Percentiles rank a stretch among this genome's conserved stretches.
These are phyloP conservation scores for Penicillium angulare DNA, from an alignment of 495 filamentous ascomycete species.

Conservation along the genomic window DNA sequence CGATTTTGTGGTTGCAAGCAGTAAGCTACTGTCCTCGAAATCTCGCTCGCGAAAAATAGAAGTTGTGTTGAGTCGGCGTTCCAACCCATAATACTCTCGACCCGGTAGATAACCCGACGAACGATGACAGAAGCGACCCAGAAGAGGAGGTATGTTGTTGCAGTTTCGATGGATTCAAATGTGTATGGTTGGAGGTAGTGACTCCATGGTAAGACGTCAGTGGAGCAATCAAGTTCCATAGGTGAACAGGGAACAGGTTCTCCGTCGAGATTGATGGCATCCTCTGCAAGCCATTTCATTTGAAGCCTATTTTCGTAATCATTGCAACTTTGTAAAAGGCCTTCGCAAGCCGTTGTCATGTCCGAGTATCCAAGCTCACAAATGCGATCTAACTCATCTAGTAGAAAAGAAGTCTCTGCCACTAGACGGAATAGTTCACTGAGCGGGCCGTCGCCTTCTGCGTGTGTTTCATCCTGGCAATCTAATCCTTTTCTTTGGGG, in stretches of 20 bases:
- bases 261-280: background rate
- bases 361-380: background rate
- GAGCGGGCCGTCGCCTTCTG: background rate
- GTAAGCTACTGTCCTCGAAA: background rate
- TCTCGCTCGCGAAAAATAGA: background rate
- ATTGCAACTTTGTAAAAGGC: background rate
- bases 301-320: background rate
- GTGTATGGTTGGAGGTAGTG: background rate
- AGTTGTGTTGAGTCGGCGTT: background rate
- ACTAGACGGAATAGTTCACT: background rate
- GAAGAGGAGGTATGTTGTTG: background rate
- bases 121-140: background rate
- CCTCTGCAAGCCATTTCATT: background rate
- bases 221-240: background rate
- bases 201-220: background rate
- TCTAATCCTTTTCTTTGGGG: background rate
- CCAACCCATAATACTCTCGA: background rate
- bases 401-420: background rate
- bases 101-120: background rate
- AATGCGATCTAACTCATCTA: background rate
- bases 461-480: background rate
- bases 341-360: background rate
- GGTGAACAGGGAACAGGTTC: background rate
- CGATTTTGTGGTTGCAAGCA: background rate
- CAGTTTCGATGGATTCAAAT: background rate